Conservation (phyloP, 768 basidiomycete species). For the Antrodiella citrinella region DNA sequence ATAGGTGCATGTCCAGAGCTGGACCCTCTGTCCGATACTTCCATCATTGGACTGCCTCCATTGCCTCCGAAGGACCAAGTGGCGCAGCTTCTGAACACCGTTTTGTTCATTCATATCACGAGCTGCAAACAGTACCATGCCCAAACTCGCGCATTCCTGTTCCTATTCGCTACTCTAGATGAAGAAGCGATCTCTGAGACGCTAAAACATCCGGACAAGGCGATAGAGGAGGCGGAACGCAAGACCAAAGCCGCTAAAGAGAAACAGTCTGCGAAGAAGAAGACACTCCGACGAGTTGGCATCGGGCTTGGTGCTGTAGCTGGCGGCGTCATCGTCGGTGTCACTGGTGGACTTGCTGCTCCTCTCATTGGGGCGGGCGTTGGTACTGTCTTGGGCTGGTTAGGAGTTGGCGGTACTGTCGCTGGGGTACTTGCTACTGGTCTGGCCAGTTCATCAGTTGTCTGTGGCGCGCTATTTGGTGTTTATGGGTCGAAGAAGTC, state of each 20-base stretch:
- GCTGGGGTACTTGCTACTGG: conserved; percentile 43
- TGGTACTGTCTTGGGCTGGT: conserved; percentile 37
- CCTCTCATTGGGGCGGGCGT: conserved; percentile 51
- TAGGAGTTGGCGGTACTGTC: conserved; percentile 47
- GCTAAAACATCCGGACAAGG: conserved; percentile 40
- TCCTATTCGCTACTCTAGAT: conserved; percentile 30
- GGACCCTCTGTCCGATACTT: conserved; percentile 37
- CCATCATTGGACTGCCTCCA: conserved; percentile 30
- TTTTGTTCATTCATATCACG: conserved; percentile 44
- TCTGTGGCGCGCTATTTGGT: conserved; percentile 53
- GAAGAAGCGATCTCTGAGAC: conserved; percentile 37
- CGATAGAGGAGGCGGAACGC: conserved; percentile 35
- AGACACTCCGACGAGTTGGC: conserved; percentile 36
- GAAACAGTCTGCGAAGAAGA: conserved; percentile 34
- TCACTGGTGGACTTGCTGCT: conserved; percentile 54
- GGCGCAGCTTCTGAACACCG: conserved; percentile 37
- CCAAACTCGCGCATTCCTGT: conserved; percentile 39
- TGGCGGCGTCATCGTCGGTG: conserved; percentile 46
- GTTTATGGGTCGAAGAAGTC: conserved; percentile 45
- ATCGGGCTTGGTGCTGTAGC: conserved; percentile 45
- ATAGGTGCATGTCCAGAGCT: conserved; percentile 35
- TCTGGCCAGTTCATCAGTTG: conserved; percentile 45
- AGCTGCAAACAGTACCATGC: conserved; percentile 41
- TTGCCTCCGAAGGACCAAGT: conserved; percentile 32
- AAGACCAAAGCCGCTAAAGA: conserved; percentile 31